These are phyloP conservation scores for Astrothelium macrocarpum DNA, from an alignment of 495 filamentous ascomycete species.

Conservation along the genomic window DNA sequence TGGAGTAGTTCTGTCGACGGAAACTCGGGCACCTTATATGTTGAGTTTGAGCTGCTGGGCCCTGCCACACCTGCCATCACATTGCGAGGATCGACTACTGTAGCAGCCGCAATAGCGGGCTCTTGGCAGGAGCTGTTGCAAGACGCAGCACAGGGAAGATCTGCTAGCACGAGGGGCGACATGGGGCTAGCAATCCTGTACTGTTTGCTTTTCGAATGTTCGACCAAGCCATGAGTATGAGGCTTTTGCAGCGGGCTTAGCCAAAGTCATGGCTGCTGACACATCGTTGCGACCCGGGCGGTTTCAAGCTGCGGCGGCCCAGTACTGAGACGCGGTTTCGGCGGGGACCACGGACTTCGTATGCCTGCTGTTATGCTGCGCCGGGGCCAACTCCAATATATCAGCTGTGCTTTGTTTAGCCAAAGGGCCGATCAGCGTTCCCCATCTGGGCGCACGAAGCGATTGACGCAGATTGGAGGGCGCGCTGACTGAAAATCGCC, in stretches of 20 bases:
- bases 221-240: not conserved
- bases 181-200: not conserved
- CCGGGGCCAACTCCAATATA: not conserved
- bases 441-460: not conserved
- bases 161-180: not conserved
- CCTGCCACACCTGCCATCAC: not conserved
- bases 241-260: not conserved
- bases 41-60: not conserved
- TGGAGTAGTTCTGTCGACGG: not conserved
- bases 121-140: slow-evolving; percentile 4
- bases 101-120: not conserved
- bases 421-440: not conserved
- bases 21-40: not conserved
- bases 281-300: not conserved
- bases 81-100: not conserved
- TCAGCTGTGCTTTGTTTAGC: not conserved
- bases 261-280: not conserved
- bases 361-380: not conserved
- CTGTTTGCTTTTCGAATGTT: not conserved
- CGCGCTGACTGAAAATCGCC: not conserved
- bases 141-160: not conserved
- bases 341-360: not conserved
- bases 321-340: slow-evolving; percentile 4
- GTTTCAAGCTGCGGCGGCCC: slow-evolving; percentile 4
- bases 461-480: slow-evolving; percentile 1